Evolutionary conservation across 371 early-diverging fungal genomes (phyloP).

Genomic region (Mortierella sp.): DNA sequence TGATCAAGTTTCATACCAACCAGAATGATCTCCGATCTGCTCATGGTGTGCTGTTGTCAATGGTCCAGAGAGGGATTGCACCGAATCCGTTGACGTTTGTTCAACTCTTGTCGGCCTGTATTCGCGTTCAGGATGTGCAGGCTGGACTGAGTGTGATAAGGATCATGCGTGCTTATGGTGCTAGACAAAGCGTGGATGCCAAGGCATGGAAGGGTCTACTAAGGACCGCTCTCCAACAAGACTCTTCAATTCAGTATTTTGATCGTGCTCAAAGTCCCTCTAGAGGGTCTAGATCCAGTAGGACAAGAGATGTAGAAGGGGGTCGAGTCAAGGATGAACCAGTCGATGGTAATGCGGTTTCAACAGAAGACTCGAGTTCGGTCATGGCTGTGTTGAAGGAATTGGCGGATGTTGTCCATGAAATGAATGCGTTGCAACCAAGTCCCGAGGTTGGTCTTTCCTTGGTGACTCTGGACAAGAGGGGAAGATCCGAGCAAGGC

Average conservation of each 20-base stretch:
- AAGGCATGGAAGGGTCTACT: constrained; percentile 50
- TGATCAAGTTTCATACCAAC: constrained; percentile 43
- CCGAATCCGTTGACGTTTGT: constrained; percentile 26
- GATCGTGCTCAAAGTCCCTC: too few relatives aligned
- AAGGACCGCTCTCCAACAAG: constrained; percentile 15
- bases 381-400: constrained; percentile 26
- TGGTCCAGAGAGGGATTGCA: constrained; percentile 32
- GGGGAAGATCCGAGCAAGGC: background rate
- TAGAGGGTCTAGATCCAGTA: too few relatives aligned
- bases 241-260: too few relatives aligned
- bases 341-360: background rate
- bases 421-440: constrained; percentile 6
- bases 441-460: background rate
- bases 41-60: constrained; percentile 23
- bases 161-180: constrained; percentile 19
- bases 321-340: background rate
- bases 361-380: background rate
- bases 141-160: constrained; percentile 19
- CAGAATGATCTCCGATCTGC: constrained; percentile 28
- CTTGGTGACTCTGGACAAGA: background rate
- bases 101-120: constrained; percentile 24
- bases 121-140: constrained; percentile 20
- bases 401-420: constrained; percentile 14
- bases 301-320: too few relatives aligned
- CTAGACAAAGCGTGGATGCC: constrained; percentile 28